These are phyloP conservation scores for Neopestalotiopsis rosae DNA, from an alignment of 2,329 filamentous ascomycete genomes.

Conservation along the genomic window DNA sequence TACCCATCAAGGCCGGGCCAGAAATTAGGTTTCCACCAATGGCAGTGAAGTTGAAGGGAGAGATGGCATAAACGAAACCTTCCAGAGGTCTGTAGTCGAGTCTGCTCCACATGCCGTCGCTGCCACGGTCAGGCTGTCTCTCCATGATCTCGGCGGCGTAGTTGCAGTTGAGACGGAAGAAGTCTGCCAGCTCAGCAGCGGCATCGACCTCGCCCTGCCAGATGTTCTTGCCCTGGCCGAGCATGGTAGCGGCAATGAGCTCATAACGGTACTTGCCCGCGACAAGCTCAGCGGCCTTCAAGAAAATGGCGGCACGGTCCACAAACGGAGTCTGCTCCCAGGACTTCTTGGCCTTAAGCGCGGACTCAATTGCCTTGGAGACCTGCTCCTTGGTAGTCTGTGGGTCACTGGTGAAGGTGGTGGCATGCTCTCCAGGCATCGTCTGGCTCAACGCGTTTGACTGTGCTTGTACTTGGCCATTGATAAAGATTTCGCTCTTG, in stretches of 20 bases:
- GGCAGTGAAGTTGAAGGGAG: constrained; percentile 96
- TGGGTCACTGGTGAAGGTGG: constrained; percentile 5
- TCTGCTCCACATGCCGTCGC: constrained; percentile 87
- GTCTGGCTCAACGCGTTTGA: neutral
- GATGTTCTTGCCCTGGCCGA: constrained; percentile 96
- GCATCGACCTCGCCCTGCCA: constrained; percentile 99
- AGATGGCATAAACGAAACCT: constrained; percentile 93
- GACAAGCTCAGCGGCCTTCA: constrained; percentile 93
- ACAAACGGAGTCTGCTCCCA: constrained; percentile 93
- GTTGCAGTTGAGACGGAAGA: constrained; percentile 91
- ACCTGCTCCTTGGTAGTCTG: constrained; percentile 4
- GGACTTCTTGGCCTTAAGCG: constrained; percentile 80
- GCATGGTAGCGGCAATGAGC: constrained; percentile 93
- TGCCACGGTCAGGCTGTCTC: constrained; percentile 84
- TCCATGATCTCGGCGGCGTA: constrained; percentile 91
- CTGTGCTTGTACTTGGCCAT: constrained; percentile 7
- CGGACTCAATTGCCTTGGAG: constrained; percentile 76
- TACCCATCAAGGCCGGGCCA: constrained; percentile 86
- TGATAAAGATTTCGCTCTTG: constrained; percentile 11
- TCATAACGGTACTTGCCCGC: constrained; percentile 94
- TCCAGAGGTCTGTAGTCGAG: constrained; percentile 91
- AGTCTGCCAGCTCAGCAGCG: constrained; percentile 90
- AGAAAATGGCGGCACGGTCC: constrained; percentile 89
- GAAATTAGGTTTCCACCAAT: constrained; percentile 87
- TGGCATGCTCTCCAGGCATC: constrained; percentile 7